phyloP scores from a whole-genome alignment of 805 yeast genomes.

The Candida odintsovae region DNA sequence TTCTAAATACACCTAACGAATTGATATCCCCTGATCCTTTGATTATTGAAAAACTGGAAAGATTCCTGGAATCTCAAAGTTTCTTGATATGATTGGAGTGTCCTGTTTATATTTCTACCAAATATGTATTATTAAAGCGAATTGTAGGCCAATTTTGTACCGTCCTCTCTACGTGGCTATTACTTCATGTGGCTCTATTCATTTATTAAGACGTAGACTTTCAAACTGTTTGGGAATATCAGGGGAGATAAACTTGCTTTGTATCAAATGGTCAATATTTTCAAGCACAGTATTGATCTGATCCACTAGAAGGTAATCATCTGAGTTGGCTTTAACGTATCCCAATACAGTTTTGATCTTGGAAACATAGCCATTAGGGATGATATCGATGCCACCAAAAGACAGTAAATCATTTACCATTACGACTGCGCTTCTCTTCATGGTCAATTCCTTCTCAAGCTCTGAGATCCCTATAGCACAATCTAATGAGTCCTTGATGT shows the following conservation, averaged over 20 bases:
- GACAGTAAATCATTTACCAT: conserved; percentile 56
- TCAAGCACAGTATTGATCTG: conserved; percentile 40
- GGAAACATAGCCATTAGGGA: conserved; percentile 44
- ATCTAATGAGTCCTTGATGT: conserved; percentile 58
- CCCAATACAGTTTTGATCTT: conserved; percentile 37
- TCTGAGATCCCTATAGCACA: conserved; percentile 72
- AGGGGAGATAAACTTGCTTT: conserved; percentile 3
- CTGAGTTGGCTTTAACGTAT: conserved; percentile 42
- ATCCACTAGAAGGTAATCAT: conserved; percentile 54
- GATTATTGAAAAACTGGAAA: background rate
- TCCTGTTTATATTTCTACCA: background rate
- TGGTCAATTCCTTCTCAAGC: conserved; percentile 44
- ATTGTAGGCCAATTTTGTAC: too few relatives aligned
- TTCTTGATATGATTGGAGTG: background rate
- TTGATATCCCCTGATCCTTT: background rate
- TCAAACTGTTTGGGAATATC: background rate
- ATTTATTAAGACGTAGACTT: background rate
- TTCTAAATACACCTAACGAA: background rate
- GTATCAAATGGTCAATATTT: conserved; percentile 21
- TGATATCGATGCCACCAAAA: conserved; percentile 38
- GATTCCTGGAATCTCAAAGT: background rate
- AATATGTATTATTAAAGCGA: too few relatives aligned
- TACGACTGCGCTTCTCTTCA: conserved; percentile 74
- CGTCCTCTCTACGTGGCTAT: too few relatives aligned
- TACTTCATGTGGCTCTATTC: too few relatives aligned